Evolutionary conservation across 257 asterid genomes (phyloP), one percentile per base, ranked within the genome.

Genomic region (Ballota nigra): DNA sequence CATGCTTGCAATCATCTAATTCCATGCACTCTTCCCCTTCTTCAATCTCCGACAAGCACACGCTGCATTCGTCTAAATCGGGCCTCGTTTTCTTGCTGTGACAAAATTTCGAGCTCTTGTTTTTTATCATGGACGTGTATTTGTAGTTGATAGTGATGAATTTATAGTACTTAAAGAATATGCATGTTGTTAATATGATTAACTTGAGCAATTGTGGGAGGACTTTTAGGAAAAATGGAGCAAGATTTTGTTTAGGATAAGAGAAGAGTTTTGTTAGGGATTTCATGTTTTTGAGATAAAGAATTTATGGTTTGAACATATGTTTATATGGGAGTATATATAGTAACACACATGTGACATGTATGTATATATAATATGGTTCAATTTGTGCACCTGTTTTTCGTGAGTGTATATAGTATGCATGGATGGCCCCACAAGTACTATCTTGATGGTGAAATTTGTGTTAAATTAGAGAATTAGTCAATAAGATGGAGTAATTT

Each of bases 1-100:
- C 55, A 19, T 89, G 96, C 66, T 66, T 68, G 80, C 96, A 89
- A 2, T 73, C 70, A 8, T 40, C 66, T 20, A 89, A 36, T 36
- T 62, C 68, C 45, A 81, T 82, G 16, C 83, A 81, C 49, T 38
- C 36, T 31, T 31, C 36, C 36, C 36, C 36, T 2, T 31, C 36
- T 5, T 31, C 8, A 31, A 31, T 31, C 36, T 31, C 36, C 36
- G 36, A 31, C 36, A 89, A 61, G 20, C 96, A 87, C 6, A 87
- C 87, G 19, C 83, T 68, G 76, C 96, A 89, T 16, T 82, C 87
- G 7, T 5, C 26, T 28, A 43, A 6, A 23, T 76, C 77, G 24
- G 13, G 59, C 45, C 19, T 36, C 26, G n/a, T 6, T 31, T 28
- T 19, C 43, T 19, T 62, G 60, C 41, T 33, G 73, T 79, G 79